Conservation (phyloP, 345 rosid species). For the Turnera subulata region DNA sequence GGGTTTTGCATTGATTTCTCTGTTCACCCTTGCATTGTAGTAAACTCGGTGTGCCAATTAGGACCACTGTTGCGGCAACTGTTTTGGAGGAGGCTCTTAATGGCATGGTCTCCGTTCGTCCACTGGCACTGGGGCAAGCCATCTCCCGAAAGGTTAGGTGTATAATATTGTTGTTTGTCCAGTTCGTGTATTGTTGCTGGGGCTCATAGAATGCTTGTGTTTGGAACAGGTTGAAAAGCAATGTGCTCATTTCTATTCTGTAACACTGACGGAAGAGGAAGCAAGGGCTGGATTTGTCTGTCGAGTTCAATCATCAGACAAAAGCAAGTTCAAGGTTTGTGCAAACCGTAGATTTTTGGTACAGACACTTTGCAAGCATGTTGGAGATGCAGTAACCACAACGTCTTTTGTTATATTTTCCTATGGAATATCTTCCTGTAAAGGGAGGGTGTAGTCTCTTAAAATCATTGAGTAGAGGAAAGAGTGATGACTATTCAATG, state of each 20-base stretch:
- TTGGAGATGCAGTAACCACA: neutral
- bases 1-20: slow-evolving; percentile 8
- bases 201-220: slow-evolving; percentile 22
- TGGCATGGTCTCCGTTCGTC: slow-evolving; percentile 63
- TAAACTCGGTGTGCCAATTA: slow-evolving; percentile 98
- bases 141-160: slow-evolving; percentile 65
- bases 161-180: slow-evolving; percentile 17
- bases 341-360: slow-evolving; percentile 12
- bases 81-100: slow-evolving; percentile 95
- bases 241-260: slow-evolving; percentile 95
- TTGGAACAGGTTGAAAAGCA: slow-evolving; percentile 92
- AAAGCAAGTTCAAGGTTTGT: slow-evolving; percentile 95
- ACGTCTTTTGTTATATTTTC: neutral
- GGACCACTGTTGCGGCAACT: slow-evolving; percentile 94
- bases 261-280: slow-evolving; percentile 83
- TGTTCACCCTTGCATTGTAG: slow-evolving; percentile 28
- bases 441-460: neutral
- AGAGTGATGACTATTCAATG: no score
- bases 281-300: slow-evolving; percentile 85
- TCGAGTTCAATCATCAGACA: slow-evolving; percentile 87
- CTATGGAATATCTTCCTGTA: no score
- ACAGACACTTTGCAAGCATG: neutral
- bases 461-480: no score
- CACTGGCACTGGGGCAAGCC: slow-evolving; percentile 60
- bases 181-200: slow-evolving; percentile 7